Base-by-base conservation (phyloP, 2,329 filamentous ascomycete genomes). In the Pyrenophora graminea region DNA sequence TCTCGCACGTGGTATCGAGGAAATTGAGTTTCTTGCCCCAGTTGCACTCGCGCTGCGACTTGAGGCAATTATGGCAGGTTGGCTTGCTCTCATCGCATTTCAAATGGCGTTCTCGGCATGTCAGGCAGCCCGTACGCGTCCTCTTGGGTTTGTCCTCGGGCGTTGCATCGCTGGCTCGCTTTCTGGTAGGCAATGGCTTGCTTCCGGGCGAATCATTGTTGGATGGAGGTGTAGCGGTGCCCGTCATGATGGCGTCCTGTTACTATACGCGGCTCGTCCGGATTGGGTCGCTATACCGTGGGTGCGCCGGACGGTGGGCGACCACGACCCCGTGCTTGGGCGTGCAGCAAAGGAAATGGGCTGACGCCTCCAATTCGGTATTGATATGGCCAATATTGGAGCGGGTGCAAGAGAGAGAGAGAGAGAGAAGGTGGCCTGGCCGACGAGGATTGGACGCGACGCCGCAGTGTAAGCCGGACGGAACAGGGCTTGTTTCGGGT, bases 21-120 rank as follows among this genome's bases (percentile, higher is more conserved):
- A 96, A 97, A 75, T 96, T 97, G 34, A 97, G 79, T 32, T 90
- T 84, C 43, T 97, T 80, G 15, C 92, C 93, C 62, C 91, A 85
- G 70, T 92, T 91, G 78, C 93, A 97, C 50, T 86, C 79, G 43
- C 93, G 82, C 66, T 86, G 92, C 45, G 92, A 94, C 75, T 96
- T 97, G 52, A 85, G 84, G 74, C 93, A 97, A 67, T 97, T 97
- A 64, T 88, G 79, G 67, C 84, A 87, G 48, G 78, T 76, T 8
- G 84, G 83, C 53, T 80, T 67, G 4, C 80, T 86, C 72, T 96
- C 91, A 68, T 96, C 92, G 72, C 92, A 96, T 73, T 96, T 96
- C 44, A 96, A 78, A 77, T 96, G 92, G 39, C 91, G 81, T 72
- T 96, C 89, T 61, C 92, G 82, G 73, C 92, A 97, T 2, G 92